These are phyloP conservation scores for Trichocomaceae sp. DNA, from an alignment of 2,329 filamentous ascomycete species.

Conservation along the genomic window DNA sequence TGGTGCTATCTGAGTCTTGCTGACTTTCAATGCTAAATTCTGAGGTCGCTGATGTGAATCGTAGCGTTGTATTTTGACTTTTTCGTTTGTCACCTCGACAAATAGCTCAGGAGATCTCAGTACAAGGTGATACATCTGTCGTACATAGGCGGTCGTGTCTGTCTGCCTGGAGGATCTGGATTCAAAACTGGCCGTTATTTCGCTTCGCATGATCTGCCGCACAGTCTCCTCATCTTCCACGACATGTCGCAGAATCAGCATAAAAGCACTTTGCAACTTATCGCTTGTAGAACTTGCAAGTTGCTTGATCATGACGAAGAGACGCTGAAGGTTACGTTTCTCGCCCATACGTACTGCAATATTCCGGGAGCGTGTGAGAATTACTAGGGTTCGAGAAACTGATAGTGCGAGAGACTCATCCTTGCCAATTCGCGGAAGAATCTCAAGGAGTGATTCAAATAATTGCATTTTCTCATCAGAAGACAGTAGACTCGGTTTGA, in stretches of 20 bases:
- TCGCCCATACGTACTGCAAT: conserved; percentile 73
- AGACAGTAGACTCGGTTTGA: conserved; percentile 57
- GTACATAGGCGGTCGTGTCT: conserved; percentile 68
- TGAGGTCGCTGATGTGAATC: conserved; percentile 50
- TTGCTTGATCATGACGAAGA: conserved; percentile 95
- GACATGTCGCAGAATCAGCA: conserved; percentile 84
- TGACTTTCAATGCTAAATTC: conserved; percentile 47
- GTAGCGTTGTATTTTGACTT: conserved; percentile 65
- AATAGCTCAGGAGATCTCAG: conserved; percentile 80
- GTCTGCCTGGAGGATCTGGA: conserved; percentile 49
- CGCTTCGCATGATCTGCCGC: conserved; percentile 83
- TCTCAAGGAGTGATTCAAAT: conserved; percentile 69
- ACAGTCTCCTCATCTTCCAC: conserved; percentile 89
- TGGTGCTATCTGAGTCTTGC: conserved; percentile 28
- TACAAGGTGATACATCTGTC: conserved; percentile 69
- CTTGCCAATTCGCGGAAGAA: conserved; percentile 80
- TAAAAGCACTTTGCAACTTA: conserved; percentile 66
- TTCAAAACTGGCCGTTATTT: conserved; percentile 75
- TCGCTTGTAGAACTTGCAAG: conserved; percentile 71
- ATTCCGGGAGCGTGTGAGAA: conserved; percentile 71
- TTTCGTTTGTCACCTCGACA: conserved; percentile 78
- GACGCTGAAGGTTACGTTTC: conserved; percentile 77
- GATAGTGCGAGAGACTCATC: conserved; percentile 79
- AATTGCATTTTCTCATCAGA: conserved; percentile 62
- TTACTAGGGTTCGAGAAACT: conserved; percentile 73